These are phyloP conservation scores for Psidium guajava DNA, from an alignment of 345 rosid species.

Conservation along the genomic window DNA sequence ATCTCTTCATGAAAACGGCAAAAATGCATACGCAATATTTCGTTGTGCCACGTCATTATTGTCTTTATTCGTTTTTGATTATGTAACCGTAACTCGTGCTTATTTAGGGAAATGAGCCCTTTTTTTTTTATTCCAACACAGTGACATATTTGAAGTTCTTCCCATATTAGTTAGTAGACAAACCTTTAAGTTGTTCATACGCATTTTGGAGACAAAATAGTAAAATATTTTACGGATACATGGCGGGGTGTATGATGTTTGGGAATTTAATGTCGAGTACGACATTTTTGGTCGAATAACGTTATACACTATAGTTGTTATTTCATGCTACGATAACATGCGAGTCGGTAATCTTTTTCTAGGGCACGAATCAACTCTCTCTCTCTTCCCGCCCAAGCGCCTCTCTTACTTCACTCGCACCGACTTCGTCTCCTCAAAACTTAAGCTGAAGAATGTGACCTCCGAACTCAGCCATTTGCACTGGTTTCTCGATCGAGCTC, in stretches of 20 bases:
- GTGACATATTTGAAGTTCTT: neutral
- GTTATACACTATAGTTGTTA: neutral
- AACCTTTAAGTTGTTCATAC: neutral
- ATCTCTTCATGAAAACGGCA: neutral
- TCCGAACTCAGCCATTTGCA: neutral
- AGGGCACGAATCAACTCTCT: neutral
- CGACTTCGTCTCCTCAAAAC: neutral
- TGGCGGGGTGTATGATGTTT: neutral
- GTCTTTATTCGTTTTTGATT: neutral
- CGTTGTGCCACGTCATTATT: neutral
- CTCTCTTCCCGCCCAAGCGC: conserved; percentile 9
- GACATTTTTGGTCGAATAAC: too few species aligned
- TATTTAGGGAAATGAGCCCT: neutral
- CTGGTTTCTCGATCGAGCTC: neutral
- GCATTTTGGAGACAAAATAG: neutral
- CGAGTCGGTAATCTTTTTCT: neutral
- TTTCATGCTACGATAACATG: neutral
- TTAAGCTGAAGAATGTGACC: neutral
- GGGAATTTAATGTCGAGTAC: neutral
- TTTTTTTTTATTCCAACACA: neutral
- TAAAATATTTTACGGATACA: too few species aligned
- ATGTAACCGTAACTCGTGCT: neutral
- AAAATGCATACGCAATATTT: neutral
- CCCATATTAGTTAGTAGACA: neutral
- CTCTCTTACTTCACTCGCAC: neutral